These are phyloP conservation scores for Rhododendron mucronatum DNA, from an alignment of 148 eudicot genomes.

Conservation along the genomic window DNA sequence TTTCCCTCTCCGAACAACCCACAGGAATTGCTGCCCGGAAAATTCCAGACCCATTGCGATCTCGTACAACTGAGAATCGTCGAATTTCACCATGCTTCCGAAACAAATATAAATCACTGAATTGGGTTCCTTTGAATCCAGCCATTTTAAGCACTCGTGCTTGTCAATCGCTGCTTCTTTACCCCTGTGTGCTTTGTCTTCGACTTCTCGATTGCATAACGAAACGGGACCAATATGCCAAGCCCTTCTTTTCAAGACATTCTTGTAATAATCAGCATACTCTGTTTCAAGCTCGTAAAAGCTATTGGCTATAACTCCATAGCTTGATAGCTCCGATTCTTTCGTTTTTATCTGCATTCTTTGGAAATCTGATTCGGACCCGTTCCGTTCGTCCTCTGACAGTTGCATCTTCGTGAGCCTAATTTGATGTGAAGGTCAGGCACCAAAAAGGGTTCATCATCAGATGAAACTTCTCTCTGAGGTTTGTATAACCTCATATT, in stretches of 20 bases:
- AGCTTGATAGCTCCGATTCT: slow-evolving; percentile 32
- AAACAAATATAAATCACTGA: slow-evolving; percentile 54
- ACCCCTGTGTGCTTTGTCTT: slow-evolving; percentile 40
- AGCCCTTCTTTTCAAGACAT: slow-evolving; percentile 33
- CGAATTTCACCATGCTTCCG: slow-evolving; percentile 30
- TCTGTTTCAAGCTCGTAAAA: slow-evolving; percentile 64
- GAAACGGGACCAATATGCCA: slow-evolving; percentile 69
- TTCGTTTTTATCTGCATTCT: not conserved
- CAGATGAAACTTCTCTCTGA: slow-evolving; percentile 25
- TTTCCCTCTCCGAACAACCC: slow-evolving; percentile 38
- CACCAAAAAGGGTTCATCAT: slow-evolving; percentile 33
- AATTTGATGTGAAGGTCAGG: slow-evolving; percentile 32
- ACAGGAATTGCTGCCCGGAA: slow-evolving; percentile 45
- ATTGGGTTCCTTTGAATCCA: slow-evolving; percentile 39
- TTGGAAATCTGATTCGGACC: not conserved
- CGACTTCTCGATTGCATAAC: slow-evolving; percentile 16
- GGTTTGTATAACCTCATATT: slow-evolving; percentile 25
- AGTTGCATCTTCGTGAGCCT: slow-evolving; percentile 25
- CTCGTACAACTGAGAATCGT: slow-evolving; percentile 30
- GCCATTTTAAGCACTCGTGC: slow-evolving; percentile 54
- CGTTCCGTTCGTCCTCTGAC: not conserved
- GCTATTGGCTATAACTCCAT: slow-evolving; percentile 55
- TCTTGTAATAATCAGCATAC: slow-evolving; percentile 39
- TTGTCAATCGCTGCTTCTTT: slow-evolving; percentile 30
- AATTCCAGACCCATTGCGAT: slow-evolving; percentile 50